These are phyloP conservation scores for Pythium folliculosum DNA, from an alignment of 352 stramenopile species.

Conservation along the genomic window DNA sequence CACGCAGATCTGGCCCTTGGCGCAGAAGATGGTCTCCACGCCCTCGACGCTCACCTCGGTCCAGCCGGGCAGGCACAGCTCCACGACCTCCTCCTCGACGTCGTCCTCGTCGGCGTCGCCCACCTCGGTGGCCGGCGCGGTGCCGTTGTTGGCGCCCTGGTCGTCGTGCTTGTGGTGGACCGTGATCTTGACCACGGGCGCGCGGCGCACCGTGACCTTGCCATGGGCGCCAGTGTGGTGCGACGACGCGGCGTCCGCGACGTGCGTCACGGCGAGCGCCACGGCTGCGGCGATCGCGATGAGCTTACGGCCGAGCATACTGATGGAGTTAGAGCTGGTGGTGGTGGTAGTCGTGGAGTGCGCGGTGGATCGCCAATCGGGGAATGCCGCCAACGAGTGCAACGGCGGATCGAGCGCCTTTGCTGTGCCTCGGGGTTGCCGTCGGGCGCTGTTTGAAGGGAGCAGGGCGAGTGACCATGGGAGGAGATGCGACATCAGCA, in stretches of 20 bases:
- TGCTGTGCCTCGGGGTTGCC: not conserved
- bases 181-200: constrained; percentile 28
- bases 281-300: constrained; percentile 27
- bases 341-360: not conserved
- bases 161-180: constrained; percentile 27
- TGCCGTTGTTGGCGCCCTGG: constrained; percentile 15
- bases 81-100: not conserved
- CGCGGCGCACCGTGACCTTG: not conserved
- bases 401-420: not conserved
- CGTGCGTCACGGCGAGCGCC: constrained; percentile 15
- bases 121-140: constrained; percentile 1
- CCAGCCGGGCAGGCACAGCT: not conserved
- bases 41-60: constrained; percentile 21
- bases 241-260: constrained; percentile 6
- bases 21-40: constrained; percentile 16
- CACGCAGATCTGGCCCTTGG: constrained; percentile 16
- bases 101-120: not conserved
- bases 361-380: not conserved
- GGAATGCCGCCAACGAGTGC: not conserved
- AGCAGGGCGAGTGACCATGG: not conserved
- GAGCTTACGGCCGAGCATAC: constrained; percentile 32
- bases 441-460: not conserved
- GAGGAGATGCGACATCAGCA: not conserved
- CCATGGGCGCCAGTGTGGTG: constrained; percentile 15
- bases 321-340: constrained; percentile 3